A percentile compares a stretch with the other conserved stretches of the same genome.
phyloP scores from a whole-genome alignment of 768 basidiomycete genomes.

The Boletus pseudo-olivaceus region DNA sequence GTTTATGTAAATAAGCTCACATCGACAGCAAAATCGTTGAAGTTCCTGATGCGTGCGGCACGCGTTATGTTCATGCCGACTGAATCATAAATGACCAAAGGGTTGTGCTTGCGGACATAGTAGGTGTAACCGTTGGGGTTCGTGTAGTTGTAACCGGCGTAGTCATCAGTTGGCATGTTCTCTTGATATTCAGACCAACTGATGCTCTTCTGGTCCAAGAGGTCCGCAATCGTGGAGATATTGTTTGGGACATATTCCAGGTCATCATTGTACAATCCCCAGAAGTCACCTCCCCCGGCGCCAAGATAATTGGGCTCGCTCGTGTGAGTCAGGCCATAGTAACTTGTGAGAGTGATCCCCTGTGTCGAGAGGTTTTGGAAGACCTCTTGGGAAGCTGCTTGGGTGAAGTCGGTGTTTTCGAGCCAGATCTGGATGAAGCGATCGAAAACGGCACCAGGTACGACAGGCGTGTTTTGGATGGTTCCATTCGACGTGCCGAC shows the following conservation, averaged over 20 bases:
- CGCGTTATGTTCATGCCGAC: constrained; percentile 42
- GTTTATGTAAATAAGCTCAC: constrained; percentile 18
- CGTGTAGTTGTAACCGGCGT: constrained; percentile 36
- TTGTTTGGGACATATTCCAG: constrained; percentile 36
- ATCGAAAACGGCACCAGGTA: constrained; percentile 43
- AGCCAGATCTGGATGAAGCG: constrained; percentile 57
- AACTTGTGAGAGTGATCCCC: constrained; percentile 46
- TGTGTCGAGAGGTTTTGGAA: constrained; percentile 42
- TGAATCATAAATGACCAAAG: constrained; percentile 44
- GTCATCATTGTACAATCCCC: constrained; percentile 44
- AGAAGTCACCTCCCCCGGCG: constrained; percentile 50
- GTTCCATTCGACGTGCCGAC: constrained; percentile 41
- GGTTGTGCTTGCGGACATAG: constrained; percentile 55
- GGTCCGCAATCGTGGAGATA: constrained; percentile 55
- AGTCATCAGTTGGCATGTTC: constrained; percentile 48
- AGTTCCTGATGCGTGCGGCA: constrained; percentile 1
- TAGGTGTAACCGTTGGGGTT: constrained; percentile 12
- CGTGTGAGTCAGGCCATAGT: constrained; percentile 42
- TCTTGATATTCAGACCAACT: constrained; percentile 63
- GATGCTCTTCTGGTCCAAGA: constrained; percentile 53
- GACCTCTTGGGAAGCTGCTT: constrained; percentile 23
- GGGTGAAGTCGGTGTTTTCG: constrained; percentile 56
- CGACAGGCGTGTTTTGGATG: constrained; percentile 34
- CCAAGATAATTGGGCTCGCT: constrained; percentile 60
- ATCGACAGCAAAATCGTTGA: constrained; percentile 59